Evolutionary conservation across 371 early-diverging fungal genomes (phyloP).

Genomic region (Batrachochytrium dendrobatidis): DNA sequence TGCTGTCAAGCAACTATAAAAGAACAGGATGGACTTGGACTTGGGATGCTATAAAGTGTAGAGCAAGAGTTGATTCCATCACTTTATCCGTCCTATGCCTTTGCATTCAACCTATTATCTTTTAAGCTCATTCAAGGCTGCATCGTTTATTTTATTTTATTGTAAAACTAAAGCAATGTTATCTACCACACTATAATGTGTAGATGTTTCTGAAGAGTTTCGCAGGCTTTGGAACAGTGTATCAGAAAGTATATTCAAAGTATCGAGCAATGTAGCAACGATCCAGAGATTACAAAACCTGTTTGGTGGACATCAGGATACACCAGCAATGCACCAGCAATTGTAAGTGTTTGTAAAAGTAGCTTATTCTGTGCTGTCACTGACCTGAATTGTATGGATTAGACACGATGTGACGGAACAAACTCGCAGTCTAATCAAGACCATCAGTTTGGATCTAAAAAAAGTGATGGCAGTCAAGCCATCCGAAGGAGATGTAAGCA

Average conservation of each 20-base stretch:
- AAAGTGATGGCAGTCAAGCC: slow-evolving; percentile 10
- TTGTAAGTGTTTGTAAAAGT: slow-evolving; percentile 44
- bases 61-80: no score
- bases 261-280: slow-evolving; percentile 61
- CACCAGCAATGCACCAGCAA: slow-evolving; percentile 61
- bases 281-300: slow-evolving; percentile 71
- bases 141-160: background rate
- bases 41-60: background rate
- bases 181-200: background rate
- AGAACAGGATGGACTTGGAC: no score
- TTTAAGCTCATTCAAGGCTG: background rate
- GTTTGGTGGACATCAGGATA: slow-evolving; percentile 73
- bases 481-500: background rate
- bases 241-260: slow-evolving; percentile 30
- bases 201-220: background rate
- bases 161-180: background rate
- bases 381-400: background rate
- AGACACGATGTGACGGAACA: slow-evolving; percentile 76
- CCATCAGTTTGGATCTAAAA: slow-evolving; percentile 70
- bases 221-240: slow-evolving; percentile 1
- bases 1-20: background rate
- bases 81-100: background rate
- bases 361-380: background rate
- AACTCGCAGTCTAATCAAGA: slow-evolving; percentile 74
- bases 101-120: background rate